Evolutionary conservation across 257 asterid species (phyloP), one percentile per base, ranked within the genome.

Genomic region (Petunia axillaris): DNA sequence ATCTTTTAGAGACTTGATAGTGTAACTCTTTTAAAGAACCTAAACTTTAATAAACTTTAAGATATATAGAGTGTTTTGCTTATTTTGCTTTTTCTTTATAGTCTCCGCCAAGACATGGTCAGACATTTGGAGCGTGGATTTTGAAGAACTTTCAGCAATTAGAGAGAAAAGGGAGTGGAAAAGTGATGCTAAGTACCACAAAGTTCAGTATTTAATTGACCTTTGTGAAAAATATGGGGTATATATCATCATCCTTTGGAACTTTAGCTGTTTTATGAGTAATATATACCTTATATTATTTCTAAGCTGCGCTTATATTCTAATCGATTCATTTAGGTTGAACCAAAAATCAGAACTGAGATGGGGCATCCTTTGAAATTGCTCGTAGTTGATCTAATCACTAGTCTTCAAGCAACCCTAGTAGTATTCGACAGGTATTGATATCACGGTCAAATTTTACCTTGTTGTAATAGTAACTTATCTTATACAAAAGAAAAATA

Each of bases 61-160:
- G 13, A 48, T 8, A 43, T 5, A 3, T 13, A 9, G 37, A 11
- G 4, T 5, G 37, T 59, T 8, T 0, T 4, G 48, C n/a, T 58
- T 13, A 62, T 58, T 2, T 41, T 36, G 10, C 14, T 59, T 79
- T 35, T 8, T 46, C 46, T 41, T 16, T 83, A 13, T 81, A 91
- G 97, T 89, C 60, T 93, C 93, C 9, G 76, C 96, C 8, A 93
- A 91, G 84, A 89, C 92, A 2, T 90, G 91, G 92, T 75, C 90
- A 6, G 87, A 83, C 46, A 82, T 88, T 8, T 88, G 90, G 91
- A 83, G 90, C 35, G 78, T 88, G 82, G 83, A 87, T 82, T 78
- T 85, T 35, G 89, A 83, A 63, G 88, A 89, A 60, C 48, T 89
- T 48, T 77, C 86, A 13, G 63, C 10, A 9, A 79, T 82, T 16